These are phyloP conservation scores for Sphaerosporella brunnea DNA, from an alignment of 495 filamentous ascomycete genomes.

Conservation along the genomic window DNA sequence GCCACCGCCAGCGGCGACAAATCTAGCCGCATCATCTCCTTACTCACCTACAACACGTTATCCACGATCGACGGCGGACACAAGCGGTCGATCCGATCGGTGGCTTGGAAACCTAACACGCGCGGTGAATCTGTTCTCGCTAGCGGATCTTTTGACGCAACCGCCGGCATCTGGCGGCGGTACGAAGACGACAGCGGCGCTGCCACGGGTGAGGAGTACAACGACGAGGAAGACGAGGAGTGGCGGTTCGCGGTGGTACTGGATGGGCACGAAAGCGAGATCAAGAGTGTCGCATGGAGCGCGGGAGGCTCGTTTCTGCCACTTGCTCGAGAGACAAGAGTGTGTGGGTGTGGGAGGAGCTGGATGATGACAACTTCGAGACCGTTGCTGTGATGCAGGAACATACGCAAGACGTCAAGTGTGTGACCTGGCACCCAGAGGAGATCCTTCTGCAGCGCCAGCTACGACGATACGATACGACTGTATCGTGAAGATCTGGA, in stretches of 20 bases:
- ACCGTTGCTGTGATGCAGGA: conserved; percentile 86
- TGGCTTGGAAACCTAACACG: conserved; percentile 63
- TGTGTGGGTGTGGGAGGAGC: conserved; percentile 98
- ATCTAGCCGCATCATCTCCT: conserved; percentile 71
- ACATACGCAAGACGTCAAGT: conserved; percentile 88
- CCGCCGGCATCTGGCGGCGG: conserved; percentile 71
- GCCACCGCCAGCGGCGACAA: conserved; percentile 78
- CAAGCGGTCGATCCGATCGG: conserved; percentile 62
- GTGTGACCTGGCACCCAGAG: conserved; percentile 72
- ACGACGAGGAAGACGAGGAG: conserved; percentile 50
- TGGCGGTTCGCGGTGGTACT: conserved; percentile 79
- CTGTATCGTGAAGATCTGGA: conserved; percentile 80
- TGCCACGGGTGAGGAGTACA: conserved; percentile 24
- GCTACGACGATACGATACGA: conserved; percentile 82
- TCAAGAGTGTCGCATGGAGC: conserved; percentile 72
- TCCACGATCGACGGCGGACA: conserved; percentile 72
- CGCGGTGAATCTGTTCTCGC: conserved; percentile 56
- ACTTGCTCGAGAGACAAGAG: conserved; percentile 83
- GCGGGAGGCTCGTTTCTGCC: conserved; percentile 66
- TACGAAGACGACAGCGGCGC: conserved; percentile 33
- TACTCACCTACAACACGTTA: conserved; percentile 57
- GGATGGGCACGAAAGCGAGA: conserved; percentile 84
- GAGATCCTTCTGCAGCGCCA: conserved; percentile 59
- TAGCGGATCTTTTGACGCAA: conserved; percentile 79
- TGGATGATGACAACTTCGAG: conserved; percentile 84